phyloP scores from a whole-genome alignment of 148 eudicot genomes.

The Cornus suecica region DNA sequence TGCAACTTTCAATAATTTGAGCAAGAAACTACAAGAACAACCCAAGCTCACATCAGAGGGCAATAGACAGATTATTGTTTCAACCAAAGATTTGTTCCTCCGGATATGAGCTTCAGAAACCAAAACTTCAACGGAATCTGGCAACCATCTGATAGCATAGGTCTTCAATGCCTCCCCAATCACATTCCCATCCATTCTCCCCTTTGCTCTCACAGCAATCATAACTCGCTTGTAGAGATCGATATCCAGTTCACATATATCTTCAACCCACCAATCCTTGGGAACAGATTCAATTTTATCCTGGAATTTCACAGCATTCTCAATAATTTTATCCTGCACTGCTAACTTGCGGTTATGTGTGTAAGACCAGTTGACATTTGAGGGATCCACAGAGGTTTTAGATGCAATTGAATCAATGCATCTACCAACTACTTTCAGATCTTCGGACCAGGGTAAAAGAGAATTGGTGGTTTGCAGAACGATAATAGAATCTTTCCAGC shows the following conservation, averaged over 20 bases:
- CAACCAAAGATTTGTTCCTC: constrained; percentile 60
- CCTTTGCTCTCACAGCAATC: constrained; percentile 64
- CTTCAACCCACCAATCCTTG: constrained; percentile 96
- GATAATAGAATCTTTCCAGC: constrained; percentile 91
- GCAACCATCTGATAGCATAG: constrained; percentile 75
- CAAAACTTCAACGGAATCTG: constrained; percentile 64
- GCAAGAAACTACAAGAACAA: constrained; percentile 84
- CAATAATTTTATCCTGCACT: constrained; percentile 39
- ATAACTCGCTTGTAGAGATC: constrained; percentile 69
- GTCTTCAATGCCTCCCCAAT: constrained; percentile 75
- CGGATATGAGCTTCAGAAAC: constrained; percentile 50
- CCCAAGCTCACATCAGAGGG: constrained; percentile 53
- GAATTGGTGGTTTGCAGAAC: constrained; percentile 65
- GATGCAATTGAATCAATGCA: constrained; percentile 83
- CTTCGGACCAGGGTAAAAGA: constrained; percentile 72
- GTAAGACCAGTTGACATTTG: constrained; percentile 72
- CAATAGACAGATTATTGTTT: constrained; percentile 64
- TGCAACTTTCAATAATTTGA: constrained; percentile 72
- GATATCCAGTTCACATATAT: constrained; percentile 76
- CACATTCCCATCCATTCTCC: constrained; percentile 63
- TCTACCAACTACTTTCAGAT: constrained; percentile 58
- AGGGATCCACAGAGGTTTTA: constrained; percentile 65
- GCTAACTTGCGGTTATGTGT: constrained; percentile 64
- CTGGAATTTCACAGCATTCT: constrained; percentile 22
- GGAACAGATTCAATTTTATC: constrained; percentile 53